Percentiles rank a stretch among this genome's conserved stretches.
These are phyloP conservation scores for Saitoella complicata DNA, from an alignment of 805 yeast genomes.

Conservation along the genomic window DNA sequence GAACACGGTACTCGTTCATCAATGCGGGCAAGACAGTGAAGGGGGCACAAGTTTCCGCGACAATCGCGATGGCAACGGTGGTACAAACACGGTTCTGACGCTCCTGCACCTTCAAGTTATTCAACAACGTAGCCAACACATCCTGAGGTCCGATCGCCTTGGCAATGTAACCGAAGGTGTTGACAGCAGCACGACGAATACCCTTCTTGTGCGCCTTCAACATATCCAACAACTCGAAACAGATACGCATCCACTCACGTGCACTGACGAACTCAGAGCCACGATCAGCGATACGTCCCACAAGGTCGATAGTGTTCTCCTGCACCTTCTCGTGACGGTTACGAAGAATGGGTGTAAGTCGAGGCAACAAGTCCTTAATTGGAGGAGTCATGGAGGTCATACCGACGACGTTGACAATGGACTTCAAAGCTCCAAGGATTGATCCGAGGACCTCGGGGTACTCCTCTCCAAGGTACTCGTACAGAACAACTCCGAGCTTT, in stretches of 20 bases:
- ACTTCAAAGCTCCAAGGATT: conserved; percentile 50
- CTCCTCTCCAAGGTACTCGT: conserved; percentile 86
- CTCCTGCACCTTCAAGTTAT: conserved; percentile 80
- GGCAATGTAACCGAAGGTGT: conserved; percentile 82
- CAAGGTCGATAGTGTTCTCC: conserved; percentile 57
- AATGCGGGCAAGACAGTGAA: conserved; percentile 86
- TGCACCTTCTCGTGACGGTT: conserved; percentile 86
- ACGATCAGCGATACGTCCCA: conserved; percentile 66
- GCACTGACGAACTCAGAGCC: conserved; percentile 76
- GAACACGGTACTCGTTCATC: conserved; percentile 87
- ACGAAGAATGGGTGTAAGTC: conserved; percentile 77
- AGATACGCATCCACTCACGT: conserved; percentile 93
- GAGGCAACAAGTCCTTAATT: conserved; percentile 63
- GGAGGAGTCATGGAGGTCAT: conserved; percentile 60
- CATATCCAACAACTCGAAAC: conserved; percentile 80
- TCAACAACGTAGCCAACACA: conserved; percentile 66
- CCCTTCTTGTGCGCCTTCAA: conserved; percentile 62
- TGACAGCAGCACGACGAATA: conserved; percentile 71
- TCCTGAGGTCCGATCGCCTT: conserved; percentile 93
- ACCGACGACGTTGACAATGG: conserved; percentile 46
- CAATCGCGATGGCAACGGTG: conserved; percentile 94
- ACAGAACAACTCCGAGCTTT: conserved; percentile 58
- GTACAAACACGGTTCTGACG: conserved; percentile 93
- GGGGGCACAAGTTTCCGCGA: conserved; percentile 84
- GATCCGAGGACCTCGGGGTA: conserved; percentile 90